These are phyloP conservation scores for Extremus antarcticus DNA, from an alignment of 495 filamentous ascomycete species.

Conservation along the genomic window DNA sequence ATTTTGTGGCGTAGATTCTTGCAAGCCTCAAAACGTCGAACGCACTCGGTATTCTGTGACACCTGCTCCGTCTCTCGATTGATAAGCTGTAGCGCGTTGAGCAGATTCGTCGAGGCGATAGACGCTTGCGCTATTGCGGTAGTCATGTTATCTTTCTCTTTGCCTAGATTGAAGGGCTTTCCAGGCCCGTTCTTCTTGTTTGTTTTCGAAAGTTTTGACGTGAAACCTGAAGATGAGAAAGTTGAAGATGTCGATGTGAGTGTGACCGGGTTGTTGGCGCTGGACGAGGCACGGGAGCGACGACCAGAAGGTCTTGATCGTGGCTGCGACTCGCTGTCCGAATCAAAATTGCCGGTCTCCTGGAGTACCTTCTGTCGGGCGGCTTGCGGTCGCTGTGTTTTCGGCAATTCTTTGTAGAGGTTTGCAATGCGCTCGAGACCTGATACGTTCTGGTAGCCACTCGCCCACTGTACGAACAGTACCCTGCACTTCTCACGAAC, in stretches of 20 bases:
- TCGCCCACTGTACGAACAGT: conserved; percentile 81
- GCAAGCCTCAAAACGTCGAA: conserved; percentile 72
- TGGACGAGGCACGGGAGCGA: conserved; percentile 5
- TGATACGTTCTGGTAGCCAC: conserved; percentile 65
- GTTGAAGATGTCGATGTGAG: conserved; percentile 15
- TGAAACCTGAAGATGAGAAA: conserved; percentile 5
- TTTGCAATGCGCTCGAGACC: conserved; percentile 70
- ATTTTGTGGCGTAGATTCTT: conserved; percentile 75
- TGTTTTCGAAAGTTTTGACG: conserved; percentile 24
- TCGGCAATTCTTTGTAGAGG: conserved; percentile 70
- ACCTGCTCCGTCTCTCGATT: conserved; percentile 84
- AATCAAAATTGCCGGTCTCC: conserved; percentile 52
- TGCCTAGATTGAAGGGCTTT: conserved; percentile 68
- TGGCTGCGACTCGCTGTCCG: conserved; percentile 33
- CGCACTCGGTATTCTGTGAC: conserved; percentile 67
- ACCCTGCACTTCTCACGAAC: conserved; percentile 79
- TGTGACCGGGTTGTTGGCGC: background rate
- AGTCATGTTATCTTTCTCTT: conserved; percentile 75
- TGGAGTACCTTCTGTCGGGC: conserved; percentile 71
- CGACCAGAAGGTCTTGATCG: conserved; percentile 1
- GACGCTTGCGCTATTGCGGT: conserved; percentile 72
- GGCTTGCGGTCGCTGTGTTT: conserved; percentile 50
- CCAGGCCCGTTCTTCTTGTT: conserved; percentile 34
- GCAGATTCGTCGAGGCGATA: conserved; percentile 80
- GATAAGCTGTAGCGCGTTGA: conserved; percentile 79